Evolutionary conservation across 495 filamentous ascomycete genomes (phyloP), one percentile per base, ranked within the genome.

Genomic region (Aspergillus sclerotioniger): DNA sequence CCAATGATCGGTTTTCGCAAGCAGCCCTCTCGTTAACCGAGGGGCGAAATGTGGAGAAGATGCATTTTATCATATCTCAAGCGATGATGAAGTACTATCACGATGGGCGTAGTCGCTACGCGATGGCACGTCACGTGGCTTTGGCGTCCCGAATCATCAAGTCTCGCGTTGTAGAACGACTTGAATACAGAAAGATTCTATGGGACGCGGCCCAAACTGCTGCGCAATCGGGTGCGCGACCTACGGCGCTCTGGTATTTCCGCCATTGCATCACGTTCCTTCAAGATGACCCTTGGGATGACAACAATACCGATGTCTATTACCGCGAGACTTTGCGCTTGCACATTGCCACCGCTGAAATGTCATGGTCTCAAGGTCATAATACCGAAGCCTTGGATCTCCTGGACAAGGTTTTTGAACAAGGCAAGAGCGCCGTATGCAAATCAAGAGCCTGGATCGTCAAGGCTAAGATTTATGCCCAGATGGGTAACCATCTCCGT

Each of bases 41-140:
- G 72, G 86, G 83, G 59, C 72, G 72, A 25, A 83, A 89, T 55
- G 75, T 82, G 20, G 73, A 83, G 51, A 87, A 86, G 64, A 96
- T 96, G 92, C 91, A 96, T 71, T 96, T 90, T 59, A 81, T 90
- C 43, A 88, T 96, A 55, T 89, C 90, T 0, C 85, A 90, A 62
- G 87, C 83, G 0, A 82, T 95, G 62, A 83, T 91, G 71, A 87
- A 89, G 56, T 83, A 90, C 60, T 81, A 84, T 53, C 74, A 79
- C 43, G 66, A 78, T 12, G 82, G 88, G 47, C 76, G 81, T 10
- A 76, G 77, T 54, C 81, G 82, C n/a, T 89, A 91, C 62, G 84
- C 80, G 41, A 84, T 85, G 52, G 87, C 89, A 37, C 81, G 84
- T 15, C 91, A 96, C 71, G 86, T 95, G 19, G 89, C 87, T 60